Base-by-base conservation (phyloP, 495 filamentous ascomycete species). In the Penicillium odoratum region DNA sequence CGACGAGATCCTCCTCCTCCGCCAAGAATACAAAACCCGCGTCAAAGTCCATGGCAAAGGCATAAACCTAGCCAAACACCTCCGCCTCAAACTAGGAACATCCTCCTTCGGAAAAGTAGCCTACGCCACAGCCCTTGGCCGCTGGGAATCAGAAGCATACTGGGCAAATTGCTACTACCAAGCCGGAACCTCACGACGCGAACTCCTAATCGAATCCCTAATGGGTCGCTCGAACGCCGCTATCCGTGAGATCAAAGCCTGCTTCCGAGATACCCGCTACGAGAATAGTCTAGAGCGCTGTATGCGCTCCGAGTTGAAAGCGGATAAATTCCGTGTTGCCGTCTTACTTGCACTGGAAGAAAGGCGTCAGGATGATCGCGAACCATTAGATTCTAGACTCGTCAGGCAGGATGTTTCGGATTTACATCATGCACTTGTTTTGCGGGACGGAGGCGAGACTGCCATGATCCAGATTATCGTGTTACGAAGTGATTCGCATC, bases 121-220 rank as follows among this genome's bases (percentile, higher is more conserved):
- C 65, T 98, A 97, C 69, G 89, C 91, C 5, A 92, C 90, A 7
- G 93, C 94, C 9, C 84, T 98, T 0, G 94, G 95, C 3, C 80
- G 85, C 46, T 98, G 91, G 88, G 94, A 97, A 76, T 86, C 84
- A 51, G 94, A 98, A 70, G 93, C 90, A 2, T 97, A 94, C 78
- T 98, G 94, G 91, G 93, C 95, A 46, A 98, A 98, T 66, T 96
- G 90, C 73, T 98, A 93, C 86, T 98, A 98, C 75, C 94, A 98
- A 69, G 87, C 89, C 36, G 87, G 90, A 59, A 90, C 89, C 61
- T 89, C 85, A 3, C 81, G 91, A 3, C 83, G 91, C 18, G 91
- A 98, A 69, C 76, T 98, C 21, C 81, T 98, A 45, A 97, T 98
- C 65, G 94, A 98, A 68, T 84, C 86, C 9, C 75, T 98, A 13